A percentile compares a stretch with the other conserved stretches of the same genome.
Conservation (phyloP, 768 basidiomycete genomes). For the Cystobasidium ongulense region DNA sequence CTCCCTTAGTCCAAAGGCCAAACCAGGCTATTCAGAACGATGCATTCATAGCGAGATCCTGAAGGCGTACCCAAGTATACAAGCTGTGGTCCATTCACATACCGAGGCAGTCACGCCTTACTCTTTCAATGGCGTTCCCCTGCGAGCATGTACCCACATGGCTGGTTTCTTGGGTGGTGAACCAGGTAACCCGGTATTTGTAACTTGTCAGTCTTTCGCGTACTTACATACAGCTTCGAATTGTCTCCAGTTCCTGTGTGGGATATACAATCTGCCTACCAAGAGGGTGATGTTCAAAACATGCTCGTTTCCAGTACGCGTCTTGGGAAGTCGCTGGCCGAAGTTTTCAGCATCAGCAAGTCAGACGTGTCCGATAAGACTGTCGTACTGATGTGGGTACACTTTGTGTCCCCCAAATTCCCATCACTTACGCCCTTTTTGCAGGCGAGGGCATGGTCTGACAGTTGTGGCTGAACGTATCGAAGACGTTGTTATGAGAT, state of each 20-base stretch:
- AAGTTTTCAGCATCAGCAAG: neutral
- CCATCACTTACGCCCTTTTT: neutral
- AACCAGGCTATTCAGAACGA: constrained; percentile 1
- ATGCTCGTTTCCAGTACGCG: constrained; percentile 3
- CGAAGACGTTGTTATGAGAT: constrained; percentile 4
- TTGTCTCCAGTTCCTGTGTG: neutral
- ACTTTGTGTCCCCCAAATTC: neutral
- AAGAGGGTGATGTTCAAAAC: neutral
- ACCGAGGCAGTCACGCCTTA: neutral
- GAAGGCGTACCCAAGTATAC: neutral
- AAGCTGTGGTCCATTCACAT: neutral
- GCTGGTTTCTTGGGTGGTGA: neutral
- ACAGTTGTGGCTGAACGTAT: neutral
- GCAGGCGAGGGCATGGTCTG: neutral
- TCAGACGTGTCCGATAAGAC: neutral
- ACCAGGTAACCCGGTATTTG: neutral
- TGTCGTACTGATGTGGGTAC: constrained; percentile 1
- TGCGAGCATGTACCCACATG: neutral
- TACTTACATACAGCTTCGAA: too few species aligned
- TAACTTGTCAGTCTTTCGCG: too few species aligned
- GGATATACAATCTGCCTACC: neutral
- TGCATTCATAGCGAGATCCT: constrained; percentile 10
- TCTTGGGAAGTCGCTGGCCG: neutral
- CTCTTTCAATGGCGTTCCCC: neutral
- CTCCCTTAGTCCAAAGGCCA: neutral